A percentile compares a stretch with the other conserved stretches of the same genome.
These are phyloP conservation scores for Aphanoascus verrucosus DNA, from an alignment of 2,329 filamentous ascomycete genomes.

Conservation along the genomic window DNA sequence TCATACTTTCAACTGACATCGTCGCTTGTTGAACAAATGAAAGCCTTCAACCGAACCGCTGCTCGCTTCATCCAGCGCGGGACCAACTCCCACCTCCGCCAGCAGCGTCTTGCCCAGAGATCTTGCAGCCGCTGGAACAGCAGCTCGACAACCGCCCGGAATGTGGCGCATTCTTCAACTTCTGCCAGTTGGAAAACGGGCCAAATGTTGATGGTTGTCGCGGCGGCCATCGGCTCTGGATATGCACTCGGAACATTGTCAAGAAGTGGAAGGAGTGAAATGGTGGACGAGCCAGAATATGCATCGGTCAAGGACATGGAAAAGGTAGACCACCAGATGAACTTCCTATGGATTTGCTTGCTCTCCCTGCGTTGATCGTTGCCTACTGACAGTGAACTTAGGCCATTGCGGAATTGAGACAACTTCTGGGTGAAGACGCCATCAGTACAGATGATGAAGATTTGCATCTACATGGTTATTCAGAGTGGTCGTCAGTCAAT, in stretches of 20 bases:
- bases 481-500: constrained; percentile 61
- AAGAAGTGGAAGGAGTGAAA: constrained; percentile 22
- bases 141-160: constrained; percentile 2
- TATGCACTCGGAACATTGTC: constrained; percentile 41
- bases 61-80: constrained; percentile 11
- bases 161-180: neutral
- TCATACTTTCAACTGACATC: neutral
- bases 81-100: neutral
- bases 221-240: constrained; percentile 42
- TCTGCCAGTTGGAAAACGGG: constrained; percentile 8
- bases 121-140: constrained; percentile 13
- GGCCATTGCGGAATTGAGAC: constrained; percentile 47
- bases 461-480: constrained; percentile 54
- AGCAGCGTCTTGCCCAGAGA: neutral
- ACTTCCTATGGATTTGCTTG: neutral
- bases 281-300: constrained; percentile 27
- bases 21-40: constrained; percentile 17
- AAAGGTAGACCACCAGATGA: constrained; percentile 24
- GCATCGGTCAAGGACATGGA: constrained; percentile 31
- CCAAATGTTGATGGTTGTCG: constrained; percentile 35
- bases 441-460: constrained; percentile 56
- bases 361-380: neutral
- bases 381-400: constrained; percentile 20
- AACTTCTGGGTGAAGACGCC: constrained; percentile 45
- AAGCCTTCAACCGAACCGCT: constrained; percentile 11